Base-by-base conservation (phyloP, 148 eudicot genomes). In the Rheum nobile region DNA sequence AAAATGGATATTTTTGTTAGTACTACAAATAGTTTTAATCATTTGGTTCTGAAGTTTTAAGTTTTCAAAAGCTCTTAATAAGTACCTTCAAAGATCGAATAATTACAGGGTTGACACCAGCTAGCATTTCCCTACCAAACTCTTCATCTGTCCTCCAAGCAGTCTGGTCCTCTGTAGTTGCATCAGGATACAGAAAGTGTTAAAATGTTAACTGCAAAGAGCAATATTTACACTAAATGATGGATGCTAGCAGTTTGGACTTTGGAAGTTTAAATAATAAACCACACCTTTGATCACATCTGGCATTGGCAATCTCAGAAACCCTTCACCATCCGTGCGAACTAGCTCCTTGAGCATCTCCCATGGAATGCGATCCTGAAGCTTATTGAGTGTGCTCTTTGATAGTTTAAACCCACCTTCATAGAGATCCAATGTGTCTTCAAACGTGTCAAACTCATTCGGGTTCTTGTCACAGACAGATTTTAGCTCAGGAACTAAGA, bases 141-240 rank as follows among this genome's bases (percentile, higher is more conserved):
- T 93, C 98, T 79, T 89, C 97, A 75, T 94, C 98, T 31, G 93
- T 89, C 78, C 96, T 87, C 98, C 98, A 94, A 2, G 97, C 98
- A 71, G 93, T 79, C 73, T 76, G 84, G 79, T 89, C 85, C 82
- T 70, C 98, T 93, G 83, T 52, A 63, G 37, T 57, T 57, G 31
- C 24, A 55, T 28, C 67, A 73, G 29, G 6, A 42, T 16, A 3
- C 72, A 70, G 16, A 31, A 65, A 65, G 21, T 32, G 70, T 65
- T 65, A 34, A 14, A 21, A 65, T 34, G 16, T 34, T 14, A 32
- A 16, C 32, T 32, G 9, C 70, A 34, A 65, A 65, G 39, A 65
- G n/a, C 32, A 5, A 24, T 14, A 34, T 65, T 32, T 5, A 65
- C 6, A 26, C 32, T 57, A 4, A 57, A 57, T 3, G 5, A 24